Percentiles rank a stretch among this genome's conserved stretches.
Conservation (phyloP, 2,329 filamentous ascomycete genomes). For the Botryotinia narcissicola region DNA sequence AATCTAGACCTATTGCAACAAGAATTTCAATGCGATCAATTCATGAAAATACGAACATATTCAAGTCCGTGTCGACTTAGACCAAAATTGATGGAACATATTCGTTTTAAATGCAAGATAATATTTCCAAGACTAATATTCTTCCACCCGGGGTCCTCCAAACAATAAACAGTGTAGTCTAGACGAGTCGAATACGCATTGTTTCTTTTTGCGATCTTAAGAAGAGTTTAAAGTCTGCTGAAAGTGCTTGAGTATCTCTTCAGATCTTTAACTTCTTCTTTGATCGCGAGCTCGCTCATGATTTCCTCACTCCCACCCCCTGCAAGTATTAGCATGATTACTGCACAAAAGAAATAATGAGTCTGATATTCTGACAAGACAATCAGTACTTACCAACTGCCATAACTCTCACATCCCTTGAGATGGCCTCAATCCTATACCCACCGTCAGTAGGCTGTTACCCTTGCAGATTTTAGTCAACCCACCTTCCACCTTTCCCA, state of each 20-base stretch:
- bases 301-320: conserved; percentile 40
- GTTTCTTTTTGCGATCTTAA: background rate
- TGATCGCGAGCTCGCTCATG: conserved; percentile 37
- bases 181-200: no score
- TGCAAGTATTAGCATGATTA: conserved; percentile 21
- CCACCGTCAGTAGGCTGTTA: background rate
- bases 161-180: background rate
- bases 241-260: conserved; percentile 26
- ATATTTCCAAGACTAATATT: no score
- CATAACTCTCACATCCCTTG: conserved; percentile 50
- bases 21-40: background rate
- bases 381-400: conserved; percentile 36
- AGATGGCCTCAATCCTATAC: conserved; percentile 51
- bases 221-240: conserved; percentile 29
- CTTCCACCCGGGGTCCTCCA: accelerated
- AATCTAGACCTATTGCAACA: background rate
- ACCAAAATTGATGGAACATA: background rate
- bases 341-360: background rate
- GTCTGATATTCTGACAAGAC: background rate
- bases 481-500: conserved; percentile 45
- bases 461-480: background rate
- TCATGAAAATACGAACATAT: background rate
- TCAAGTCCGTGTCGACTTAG: background rate
- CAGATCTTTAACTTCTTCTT: conserved; percentile 38
- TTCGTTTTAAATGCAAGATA: background rate